Conservation (phyloP, 1,139 yeast species). For the Kurtzmaniella quercitrusa region DNA sequence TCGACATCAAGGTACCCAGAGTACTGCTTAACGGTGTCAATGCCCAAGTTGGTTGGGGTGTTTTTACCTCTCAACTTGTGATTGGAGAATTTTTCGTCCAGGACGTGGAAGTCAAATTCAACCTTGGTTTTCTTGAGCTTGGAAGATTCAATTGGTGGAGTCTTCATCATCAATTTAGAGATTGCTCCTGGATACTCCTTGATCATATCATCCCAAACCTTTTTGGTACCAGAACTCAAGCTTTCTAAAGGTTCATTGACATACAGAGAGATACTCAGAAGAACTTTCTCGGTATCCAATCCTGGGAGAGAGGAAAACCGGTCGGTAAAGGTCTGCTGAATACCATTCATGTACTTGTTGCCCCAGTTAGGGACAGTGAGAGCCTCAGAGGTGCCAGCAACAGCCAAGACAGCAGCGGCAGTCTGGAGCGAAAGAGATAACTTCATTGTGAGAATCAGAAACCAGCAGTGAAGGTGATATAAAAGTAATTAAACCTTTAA, state of each 20-base stretch:
- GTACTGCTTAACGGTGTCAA: constrained; percentile 77
- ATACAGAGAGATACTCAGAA: constrained; percentile 28
- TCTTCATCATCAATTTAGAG: constrained; percentile 42
- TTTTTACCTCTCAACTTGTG: constrained; percentile 62
- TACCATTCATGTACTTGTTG: constrained; percentile 13
- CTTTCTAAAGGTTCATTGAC: constrained; percentile 46
- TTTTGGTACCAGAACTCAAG: constrained; percentile 46
- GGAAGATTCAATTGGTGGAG: constrained; percentile 42
- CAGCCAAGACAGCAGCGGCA: constrained; percentile 22
- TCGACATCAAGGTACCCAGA: constrained; percentile 85
- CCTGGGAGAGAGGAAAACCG: not conserved
- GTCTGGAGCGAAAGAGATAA: constrained; percentile 20
- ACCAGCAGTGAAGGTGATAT: not conserved
- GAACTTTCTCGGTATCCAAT: constrained; percentile 16
- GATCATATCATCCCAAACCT: constrained; percentile 60
- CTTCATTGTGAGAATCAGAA: constrained; percentile 21
- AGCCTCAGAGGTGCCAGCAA: constrained; percentile 23
- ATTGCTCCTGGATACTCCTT: constrained; percentile 52
- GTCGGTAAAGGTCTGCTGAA: constrained; percentile 23
- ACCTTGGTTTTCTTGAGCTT: constrained; percentile 25
- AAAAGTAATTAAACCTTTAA: not conserved
- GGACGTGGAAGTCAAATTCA: constrained; percentile 56
- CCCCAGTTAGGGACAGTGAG: constrained; percentile 30
- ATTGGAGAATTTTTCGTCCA: constrained; percentile 42
- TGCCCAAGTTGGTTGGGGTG: constrained; percentile 58